Conservation (phyloP, 2,329 filamentous ascomycete species). For the Fonsecaea monophora region DNA sequence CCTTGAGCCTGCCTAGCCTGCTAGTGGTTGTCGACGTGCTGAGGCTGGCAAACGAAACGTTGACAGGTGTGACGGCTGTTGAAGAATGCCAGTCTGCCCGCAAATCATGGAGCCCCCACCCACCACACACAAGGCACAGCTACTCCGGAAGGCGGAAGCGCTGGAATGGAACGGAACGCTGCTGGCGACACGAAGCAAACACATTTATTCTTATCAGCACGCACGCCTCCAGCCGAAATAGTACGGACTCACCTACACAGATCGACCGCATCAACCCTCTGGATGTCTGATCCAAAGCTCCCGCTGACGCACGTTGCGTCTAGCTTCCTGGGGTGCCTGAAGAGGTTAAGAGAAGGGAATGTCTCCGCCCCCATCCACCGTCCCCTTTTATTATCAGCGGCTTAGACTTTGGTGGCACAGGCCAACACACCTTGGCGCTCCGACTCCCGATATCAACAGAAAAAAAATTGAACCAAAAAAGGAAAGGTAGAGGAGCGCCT, state of each 20-base stretch:
- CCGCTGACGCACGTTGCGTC: neutral
- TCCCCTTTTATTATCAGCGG: slow-evolving; percentile 5
- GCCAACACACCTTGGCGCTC: slow-evolving; percentile 16
- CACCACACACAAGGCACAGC: neutral
- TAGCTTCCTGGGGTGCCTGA: neutral
- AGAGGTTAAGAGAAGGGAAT: neutral
- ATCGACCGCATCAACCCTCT: neutral
- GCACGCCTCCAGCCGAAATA: neutral
- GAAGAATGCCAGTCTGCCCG: slow-evolving; percentile 26
- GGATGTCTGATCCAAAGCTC: neutral
- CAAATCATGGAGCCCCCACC: slow-evolving; percentile 16
- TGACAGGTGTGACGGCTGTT: slow-evolving; percentile 28
- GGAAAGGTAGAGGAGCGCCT: neutral
- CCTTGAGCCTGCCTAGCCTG: slow-evolving; percentile 9
- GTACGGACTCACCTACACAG: neutral
- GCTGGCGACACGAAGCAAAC: slow-evolving; percentile 9
- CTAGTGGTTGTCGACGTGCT: neutral
- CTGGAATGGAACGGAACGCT: neutral
- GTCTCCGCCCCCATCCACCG: slow-evolving; percentile 1
- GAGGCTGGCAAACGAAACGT: slow-evolving; percentile 18
- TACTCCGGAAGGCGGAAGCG: neutral
- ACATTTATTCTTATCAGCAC: neutral
- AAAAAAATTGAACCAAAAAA: neutral
- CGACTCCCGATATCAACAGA: slow-evolving; percentile 9
- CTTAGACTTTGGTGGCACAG: slow-evolving; percentile 7